Base-by-base conservation (phyloP, 257 asterid species). In the Echites panduratus region DNA sequence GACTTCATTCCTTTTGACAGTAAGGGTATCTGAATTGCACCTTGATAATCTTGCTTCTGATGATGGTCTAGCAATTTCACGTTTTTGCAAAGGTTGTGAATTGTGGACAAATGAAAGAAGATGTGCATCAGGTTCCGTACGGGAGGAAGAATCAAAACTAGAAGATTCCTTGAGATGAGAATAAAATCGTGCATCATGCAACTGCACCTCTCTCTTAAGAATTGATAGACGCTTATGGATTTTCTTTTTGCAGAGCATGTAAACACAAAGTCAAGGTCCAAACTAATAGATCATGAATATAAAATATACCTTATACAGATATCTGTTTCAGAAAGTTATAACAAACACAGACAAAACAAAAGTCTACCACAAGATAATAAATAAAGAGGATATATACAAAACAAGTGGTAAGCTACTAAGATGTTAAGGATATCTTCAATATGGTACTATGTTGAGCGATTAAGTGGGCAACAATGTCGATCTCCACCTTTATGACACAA, bases 381-480 rank as follows among this genome's bases (percentile, higher is more conserved):
- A 73, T 73, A n/a, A n/a, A 52, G 45, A 57, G 70, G 43, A 77
- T 2, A 24, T 26, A 19, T 53, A 38, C 41, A 70, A 63, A 49
- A 53, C 10, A 32, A 26, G 50, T 26, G 24, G 19, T 4, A 59
- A 32, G 66, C 9, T 69, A 35, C 43, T 47, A 76, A 26, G 20
- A 72, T 75, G 54, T 29, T 49, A 93, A 93, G 98, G 98, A 93
- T 93, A 93, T 93, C 69, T 87, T 93, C 85, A 93, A 84, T 53
- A 88, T 71, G 77, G 82, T 86, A 84, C 87, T 91, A 11, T 93
- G 97, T 71, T 87, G 94, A n/a, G 87, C 80, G 75, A 93, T 85
- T 66, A 93, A 89, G 65, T 93, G 98, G 1, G 91, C 90, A 80
- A 93, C 96, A 96, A 93, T 93, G 85, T 84, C 88, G 52, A 78